These are phyloP conservation scores for Pugionium cornutum DNA, from an alignment of 345 rosid genomes.

Conservation along the genomic window DNA sequence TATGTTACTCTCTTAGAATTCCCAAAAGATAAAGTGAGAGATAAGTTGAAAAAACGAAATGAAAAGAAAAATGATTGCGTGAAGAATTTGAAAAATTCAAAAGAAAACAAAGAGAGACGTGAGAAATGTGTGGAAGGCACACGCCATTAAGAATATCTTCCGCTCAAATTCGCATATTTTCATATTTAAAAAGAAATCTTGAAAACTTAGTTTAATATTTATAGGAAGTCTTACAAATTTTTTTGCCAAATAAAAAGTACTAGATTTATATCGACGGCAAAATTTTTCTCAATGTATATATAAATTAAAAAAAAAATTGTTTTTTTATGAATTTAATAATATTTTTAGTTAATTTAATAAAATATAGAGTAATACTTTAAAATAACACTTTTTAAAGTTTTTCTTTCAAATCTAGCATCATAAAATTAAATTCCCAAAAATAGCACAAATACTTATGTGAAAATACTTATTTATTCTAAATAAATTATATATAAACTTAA, in stretches of 20 bases:
- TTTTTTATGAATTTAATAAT: too few species aligned
- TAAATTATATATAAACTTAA: too few species aligned
- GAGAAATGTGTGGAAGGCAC: conserved; percentile 33
- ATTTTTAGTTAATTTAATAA: too few species aligned
- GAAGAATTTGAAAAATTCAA: conserved; percentile 15
- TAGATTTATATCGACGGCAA: too few species aligned
- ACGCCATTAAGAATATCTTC: conserved; percentile 31
- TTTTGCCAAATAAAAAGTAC: background rate
- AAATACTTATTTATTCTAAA: too few species aligned
- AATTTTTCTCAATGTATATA: too few species aligned
- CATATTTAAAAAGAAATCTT: background rate
- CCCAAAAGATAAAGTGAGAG: conserved; percentile 14
- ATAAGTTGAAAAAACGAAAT: background rate
- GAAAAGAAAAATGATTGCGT: conserved; percentile 17
- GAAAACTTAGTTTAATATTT: background rate
- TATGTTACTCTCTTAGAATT: conserved; percentile 11
- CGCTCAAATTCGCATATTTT: conserved; percentile 22
- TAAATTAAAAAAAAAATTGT: too few species aligned
- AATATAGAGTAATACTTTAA: too few species aligned
- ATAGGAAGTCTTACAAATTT: background rate
- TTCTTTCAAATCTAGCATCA: too few species aligned
- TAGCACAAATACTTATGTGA: too few species aligned
- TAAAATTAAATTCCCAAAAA: too few species aligned
- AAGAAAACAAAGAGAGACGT: conserved; percentile 24
- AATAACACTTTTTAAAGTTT: too few species aligned